These are phyloP conservation scores for Lactarius indigo DNA, from an alignment of 768 basidiomycete species.

Conservation along the genomic window DNA sequence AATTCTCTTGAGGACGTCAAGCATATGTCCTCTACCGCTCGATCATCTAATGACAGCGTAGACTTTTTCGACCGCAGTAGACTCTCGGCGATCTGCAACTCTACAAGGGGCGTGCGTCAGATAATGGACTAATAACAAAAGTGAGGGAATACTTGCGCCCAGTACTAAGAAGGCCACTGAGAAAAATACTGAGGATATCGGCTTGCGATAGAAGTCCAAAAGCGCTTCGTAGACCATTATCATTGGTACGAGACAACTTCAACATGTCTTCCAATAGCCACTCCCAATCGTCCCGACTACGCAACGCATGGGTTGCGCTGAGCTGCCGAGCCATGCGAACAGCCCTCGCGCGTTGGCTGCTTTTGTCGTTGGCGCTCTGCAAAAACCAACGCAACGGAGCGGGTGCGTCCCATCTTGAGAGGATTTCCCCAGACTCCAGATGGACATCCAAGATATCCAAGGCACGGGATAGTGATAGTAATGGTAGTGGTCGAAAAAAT, in stretches of 20 bases:
- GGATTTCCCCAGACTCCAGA: slow-evolving; percentile 88
- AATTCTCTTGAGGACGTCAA: slow-evolving; percentile 80
- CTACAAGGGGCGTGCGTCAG: slow-evolving; percentile 36
- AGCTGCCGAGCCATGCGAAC: slow-evolving; percentile 77
- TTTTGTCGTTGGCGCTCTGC: slow-evolving; percentile 59
- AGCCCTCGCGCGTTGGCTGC: slow-evolving; percentile 80
- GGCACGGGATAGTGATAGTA: slow-evolving; percentile 70
- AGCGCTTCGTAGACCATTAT: slow-evolving; percentile 64
- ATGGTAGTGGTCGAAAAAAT: slow-evolving; percentile 79
- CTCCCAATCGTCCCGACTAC: slow-evolving; percentile 75
- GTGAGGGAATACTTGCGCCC: slow-evolving; percentile 65
- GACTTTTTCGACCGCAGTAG: slow-evolving; percentile 49
- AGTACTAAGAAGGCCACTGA: slow-evolving; percentile 79
- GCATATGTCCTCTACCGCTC: slow-evolving; percentile 71
- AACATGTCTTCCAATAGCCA: slow-evolving; percentile 89
- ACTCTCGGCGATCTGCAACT: slow-evolving; percentile 62
- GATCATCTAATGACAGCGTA: slow-evolving; percentile 46
- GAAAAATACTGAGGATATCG: slow-evolving; percentile 79
- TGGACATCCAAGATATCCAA: slow-evolving; percentile 93
- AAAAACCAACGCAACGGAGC: slow-evolving; percentile 89
- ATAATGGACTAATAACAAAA: neutral
- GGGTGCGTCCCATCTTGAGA: slow-evolving; percentile 82
- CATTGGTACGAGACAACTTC: slow-evolving; percentile 64
- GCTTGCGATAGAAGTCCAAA: slow-evolving; percentile 70
- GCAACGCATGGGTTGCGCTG: slow-evolving; percentile 52